A percentile compares a stretch with the other conserved stretches of the same genome.
Conservation (phyloP, 2,329 filamentous ascomycete genomes). For the Fusarium anthophilum region DNA sequence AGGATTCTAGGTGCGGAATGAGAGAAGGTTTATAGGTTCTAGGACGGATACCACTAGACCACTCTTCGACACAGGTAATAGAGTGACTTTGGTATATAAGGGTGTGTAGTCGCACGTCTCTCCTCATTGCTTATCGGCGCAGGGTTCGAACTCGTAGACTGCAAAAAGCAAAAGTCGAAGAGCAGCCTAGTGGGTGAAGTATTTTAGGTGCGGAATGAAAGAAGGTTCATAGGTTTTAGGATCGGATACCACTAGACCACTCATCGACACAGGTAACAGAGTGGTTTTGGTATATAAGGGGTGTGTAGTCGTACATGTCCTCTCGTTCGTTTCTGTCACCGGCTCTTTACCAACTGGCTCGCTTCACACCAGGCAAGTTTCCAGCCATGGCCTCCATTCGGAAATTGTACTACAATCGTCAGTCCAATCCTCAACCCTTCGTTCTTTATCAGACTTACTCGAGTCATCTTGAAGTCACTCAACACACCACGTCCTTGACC, state of each 20-base stretch:
- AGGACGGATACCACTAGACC: background rate
- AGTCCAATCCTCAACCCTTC: conserved; percentile 27
- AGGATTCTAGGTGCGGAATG: background rate
- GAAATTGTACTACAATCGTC: conserved; percentile 82
- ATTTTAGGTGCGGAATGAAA: background rate
- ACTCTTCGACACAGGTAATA: background rate
- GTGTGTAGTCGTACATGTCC: conserved; percentile 29
- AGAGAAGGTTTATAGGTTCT: background rate
- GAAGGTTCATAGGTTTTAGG: background rate
- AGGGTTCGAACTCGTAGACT: background rate
- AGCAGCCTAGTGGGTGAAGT: background rate
- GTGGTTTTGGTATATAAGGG: background rate
- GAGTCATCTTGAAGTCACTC: conserved; percentile 88
- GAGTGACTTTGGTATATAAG: background rate
- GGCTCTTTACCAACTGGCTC: conserved; percentile 85
- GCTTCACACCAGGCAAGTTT: conserved; percentile 89
- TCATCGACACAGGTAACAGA: background rate
- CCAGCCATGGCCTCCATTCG: conserved; percentile 87
- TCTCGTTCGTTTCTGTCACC: background rate
- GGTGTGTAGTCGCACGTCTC: conserved; percentile 21
- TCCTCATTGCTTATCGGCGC: background rate
- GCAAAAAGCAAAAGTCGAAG: background rate
- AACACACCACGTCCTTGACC: conserved; percentile 93
- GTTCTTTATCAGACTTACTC: conserved; percentile 69
- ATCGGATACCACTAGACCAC: background rate